Evolutionary conservation across 139 green algal species (phyloP), one percentile per base, ranked within the genome.

Genomic region (Chlamydomonas applanata): DNA sequence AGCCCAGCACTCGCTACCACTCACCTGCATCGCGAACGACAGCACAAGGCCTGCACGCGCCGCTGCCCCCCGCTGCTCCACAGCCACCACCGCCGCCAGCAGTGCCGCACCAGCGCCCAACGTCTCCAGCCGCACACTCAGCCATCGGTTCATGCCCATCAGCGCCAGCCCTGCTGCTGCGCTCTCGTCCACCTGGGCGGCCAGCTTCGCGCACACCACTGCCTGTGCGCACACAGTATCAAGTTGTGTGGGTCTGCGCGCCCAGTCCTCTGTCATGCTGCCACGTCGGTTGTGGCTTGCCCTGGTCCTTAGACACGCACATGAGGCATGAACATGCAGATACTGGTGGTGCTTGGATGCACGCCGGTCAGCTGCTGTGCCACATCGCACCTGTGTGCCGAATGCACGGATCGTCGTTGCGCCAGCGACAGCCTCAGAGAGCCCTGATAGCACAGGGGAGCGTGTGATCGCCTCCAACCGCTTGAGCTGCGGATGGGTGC

Each of bases 351-450:
- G 25, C 25, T 14, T 66, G 11, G 11, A 19, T 40, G 59, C 13
- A 14, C 11, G 14, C 27, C 59, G 13, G 27, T 11, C 20, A 13
- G 59, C 25, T 14, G 25, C 17, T 66, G 59, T 20, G 45, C 45
- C 13, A 13, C 20, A 61, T 27, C 9, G 5, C 20, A 25, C 45
- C 76, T 85, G 79, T 1, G 72, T 73, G 49, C 74, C 77, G 64
- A 86, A 93, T 0, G 85, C 87, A 3, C 80, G 75, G 74, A 97
- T 93, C 63, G 91, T 94, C 25, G 85, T 49, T 3, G 90, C 52
- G 14, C 92, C 93, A 13, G 79, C 81, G 44, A 97, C 81, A 30
- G 83, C 91, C 66, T 97, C 92, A 22, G 74, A 86, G 22, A 97
- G 86, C 3, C 85, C 87, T 17, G 83, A 81, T 57, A 94, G 91